Conservation (phyloP, 768 basidiomycete species). For the Amanita rimosa region DNA sequence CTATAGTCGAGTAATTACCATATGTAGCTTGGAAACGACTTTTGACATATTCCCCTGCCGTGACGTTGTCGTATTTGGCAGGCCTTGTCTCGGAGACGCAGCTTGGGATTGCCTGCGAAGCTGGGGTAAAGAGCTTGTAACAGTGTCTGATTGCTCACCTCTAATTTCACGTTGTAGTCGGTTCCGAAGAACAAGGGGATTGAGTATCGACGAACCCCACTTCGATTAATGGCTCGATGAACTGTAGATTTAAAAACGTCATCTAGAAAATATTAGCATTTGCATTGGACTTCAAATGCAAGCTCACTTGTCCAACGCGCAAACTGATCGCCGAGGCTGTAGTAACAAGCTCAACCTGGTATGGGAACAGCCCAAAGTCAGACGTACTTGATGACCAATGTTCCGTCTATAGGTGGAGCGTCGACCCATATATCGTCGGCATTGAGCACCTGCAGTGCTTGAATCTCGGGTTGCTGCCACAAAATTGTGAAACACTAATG, state of each 20-base stretch:
- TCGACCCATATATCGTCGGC: conserved; percentile 69
- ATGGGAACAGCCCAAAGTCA: background rate
- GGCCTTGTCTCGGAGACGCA: conserved; percentile 32
- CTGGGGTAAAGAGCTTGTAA: background rate
- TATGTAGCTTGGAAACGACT: conserved; percentile 61
- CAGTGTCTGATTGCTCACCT: conserved; percentile 37
- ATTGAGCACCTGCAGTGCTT: conserved; percentile 78
- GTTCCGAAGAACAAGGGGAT: conserved; percentile 89
- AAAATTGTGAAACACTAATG: conserved; percentile 81
- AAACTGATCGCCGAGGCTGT: conserved; percentile 76
- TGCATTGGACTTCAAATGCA: background rate
- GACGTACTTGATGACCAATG: conserved; percentile 76
- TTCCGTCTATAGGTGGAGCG: conserved; percentile 68
- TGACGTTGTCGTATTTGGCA: conserved; percentile 59
- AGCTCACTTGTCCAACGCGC: conserved; percentile 78
- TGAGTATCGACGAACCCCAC: conserved; percentile 62
- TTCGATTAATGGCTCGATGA: conserved; percentile 76
- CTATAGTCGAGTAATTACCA: conserved; percentile 15
- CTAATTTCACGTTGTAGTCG: conserved; percentile 73
- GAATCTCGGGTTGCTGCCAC: conserved; percentile 64
- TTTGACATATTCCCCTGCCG: conserved; percentile 79
- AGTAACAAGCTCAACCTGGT: background rate
- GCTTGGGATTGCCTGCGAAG: conserved; percentile 36
- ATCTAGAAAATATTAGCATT: conserved; percentile 32
- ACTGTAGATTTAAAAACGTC: conserved; percentile 86